Evolutionary conservation across 352 stramenopile species (phyloP).

Genomic region (Ophiocytium majus): DNA sequence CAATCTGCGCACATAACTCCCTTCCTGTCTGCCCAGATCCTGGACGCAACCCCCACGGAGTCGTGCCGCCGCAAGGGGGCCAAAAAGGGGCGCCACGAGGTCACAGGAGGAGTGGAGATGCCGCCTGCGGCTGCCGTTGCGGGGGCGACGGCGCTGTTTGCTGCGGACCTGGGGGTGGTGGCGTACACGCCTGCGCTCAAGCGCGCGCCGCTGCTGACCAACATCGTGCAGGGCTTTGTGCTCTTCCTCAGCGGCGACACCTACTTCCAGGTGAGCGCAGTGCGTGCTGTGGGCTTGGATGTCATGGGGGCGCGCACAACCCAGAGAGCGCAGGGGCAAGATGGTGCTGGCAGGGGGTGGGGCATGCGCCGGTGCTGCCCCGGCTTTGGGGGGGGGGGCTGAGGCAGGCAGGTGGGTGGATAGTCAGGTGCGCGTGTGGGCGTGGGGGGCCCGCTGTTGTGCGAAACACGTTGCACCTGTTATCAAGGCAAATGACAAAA

Average conservation of each 20-base stretch:
- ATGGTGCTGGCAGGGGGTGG: too few relatives aligned
- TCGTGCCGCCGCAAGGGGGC: conserved; percentile 42
- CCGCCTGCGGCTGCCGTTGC: conserved; percentile 34
- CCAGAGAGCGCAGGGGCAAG: too few relatives aligned
- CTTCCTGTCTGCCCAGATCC: conserved; percentile 23
- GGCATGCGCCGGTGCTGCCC: too few relatives aligned
- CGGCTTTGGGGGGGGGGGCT: too few relatives aligned
- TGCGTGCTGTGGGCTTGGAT: too few relatives aligned
- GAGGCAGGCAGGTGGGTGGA: too few relatives aligned
- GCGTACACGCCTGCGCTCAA: conserved; percentile 45
- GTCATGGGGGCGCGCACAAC: too few relatives aligned
- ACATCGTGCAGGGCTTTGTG: conserved; percentile 54
- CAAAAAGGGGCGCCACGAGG: not conserved
- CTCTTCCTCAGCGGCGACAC: conserved; percentile 54
- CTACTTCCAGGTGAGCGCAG: conserved; percentile 56
- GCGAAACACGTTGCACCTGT: too few relatives aligned
- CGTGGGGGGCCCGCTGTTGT: too few relatives aligned
- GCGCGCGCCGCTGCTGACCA: conserved; percentile 45
- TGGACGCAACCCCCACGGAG: conserved; percentile 50
- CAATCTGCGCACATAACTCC: not conserved
- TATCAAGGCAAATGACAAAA: too few relatives aligned
- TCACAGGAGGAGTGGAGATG: conserved; percentile 26
- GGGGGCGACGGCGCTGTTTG: conserved; percentile 51
- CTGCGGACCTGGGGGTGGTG: conserved; percentile 49
- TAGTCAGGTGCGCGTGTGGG: too few relatives aligned